Evolutionary conservation across 805 yeast genomes (phyloP), one percentile per base, ranked within the genome.

Genomic region (fission yeast (Schizosaccharomyces pombe)): DNA sequence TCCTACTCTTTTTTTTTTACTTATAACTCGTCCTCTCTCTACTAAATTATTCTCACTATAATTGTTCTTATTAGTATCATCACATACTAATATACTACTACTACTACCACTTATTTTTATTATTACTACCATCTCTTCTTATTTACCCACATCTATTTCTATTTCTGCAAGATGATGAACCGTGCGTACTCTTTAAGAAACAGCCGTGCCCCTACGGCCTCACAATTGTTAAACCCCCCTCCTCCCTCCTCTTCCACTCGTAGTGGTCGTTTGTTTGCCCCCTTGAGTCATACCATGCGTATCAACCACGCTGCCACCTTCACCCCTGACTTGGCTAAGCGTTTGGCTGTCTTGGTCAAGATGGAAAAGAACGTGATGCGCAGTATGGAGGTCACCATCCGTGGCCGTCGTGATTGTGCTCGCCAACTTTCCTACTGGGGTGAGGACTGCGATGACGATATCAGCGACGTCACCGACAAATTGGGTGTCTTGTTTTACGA

Each of bases 371-470:
- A 85, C 69, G 82, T 89, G 60, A 81, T 87, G 83, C 81, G 95
- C 70, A 80, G 94, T 58, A 76, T 89, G 64, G 97, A 89, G 73
- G 75, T 85, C 60, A 89, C 85, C 57, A 85, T 96, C 62, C 78
- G 82, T 64, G 97, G 91, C 74, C 80, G 96, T 69, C 80, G 87
- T 68, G 87, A 82, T 64, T 95, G 86, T 62, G 98, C 97, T 63
- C 87, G 86, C 74, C 97, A 89, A 74, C 77, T 89, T 68, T 86
- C 96, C 34, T 68, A 81, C 62, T 89, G 98, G 98, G 98, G 98
- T 72, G 95, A 84, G 69, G 93, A 82, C 67, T 86, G 87, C 67
- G 97, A 89, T 67, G 97, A 89, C 64, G 98, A 89, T 64, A 94
- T 89, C 55, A 79, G 91, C 58, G 97, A 89, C 69, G 86, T 89